These are phyloP conservation scores for Trametes sanguinea DNA, from an alignment of 768 basidiomycete species.

Conservation along the genomic window DNA sequence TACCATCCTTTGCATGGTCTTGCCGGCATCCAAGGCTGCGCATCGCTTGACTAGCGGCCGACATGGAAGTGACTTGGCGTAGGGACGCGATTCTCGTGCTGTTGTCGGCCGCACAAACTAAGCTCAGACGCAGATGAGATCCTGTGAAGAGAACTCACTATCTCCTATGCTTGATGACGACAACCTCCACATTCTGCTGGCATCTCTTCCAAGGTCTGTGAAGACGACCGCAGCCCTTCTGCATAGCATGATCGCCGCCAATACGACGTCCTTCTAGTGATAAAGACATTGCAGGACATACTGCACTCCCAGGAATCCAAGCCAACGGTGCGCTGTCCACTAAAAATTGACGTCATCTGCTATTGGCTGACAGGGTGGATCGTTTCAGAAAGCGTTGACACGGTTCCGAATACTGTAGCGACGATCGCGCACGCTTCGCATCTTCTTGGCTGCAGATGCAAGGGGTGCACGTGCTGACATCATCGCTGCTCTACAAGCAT, in stretches of 20 bases:
- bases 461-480: conserved; percentile 2
- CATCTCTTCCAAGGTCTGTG: background rate
- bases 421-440: conserved; percentile 16
- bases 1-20: background rate
- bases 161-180: background rate
- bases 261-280: background rate
- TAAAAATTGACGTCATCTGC: conserved; percentile 17
- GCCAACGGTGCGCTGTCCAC: conserved; percentile 3
- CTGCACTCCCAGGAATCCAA: background rate
- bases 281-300: background rate
- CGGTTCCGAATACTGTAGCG: conserved; percentile 18
- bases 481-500: background rate
- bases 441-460: background rate
- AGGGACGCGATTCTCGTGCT: background rate
- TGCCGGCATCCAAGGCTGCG: background rate
- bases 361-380: conserved; percentile 12
- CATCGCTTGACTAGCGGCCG: background rate
- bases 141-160: background rate
- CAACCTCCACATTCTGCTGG: background rate
- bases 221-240: background rate
- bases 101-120: background rate
- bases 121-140: background rate
- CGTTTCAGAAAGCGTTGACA: conserved; percentile 3
- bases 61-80: background rate
- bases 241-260: background rate